A percentile compares a stretch with the other conserved stretches of the same genome.
Conservation (phyloP, 106 monocot species). For the Phalaenopsis equestris region DNA sequence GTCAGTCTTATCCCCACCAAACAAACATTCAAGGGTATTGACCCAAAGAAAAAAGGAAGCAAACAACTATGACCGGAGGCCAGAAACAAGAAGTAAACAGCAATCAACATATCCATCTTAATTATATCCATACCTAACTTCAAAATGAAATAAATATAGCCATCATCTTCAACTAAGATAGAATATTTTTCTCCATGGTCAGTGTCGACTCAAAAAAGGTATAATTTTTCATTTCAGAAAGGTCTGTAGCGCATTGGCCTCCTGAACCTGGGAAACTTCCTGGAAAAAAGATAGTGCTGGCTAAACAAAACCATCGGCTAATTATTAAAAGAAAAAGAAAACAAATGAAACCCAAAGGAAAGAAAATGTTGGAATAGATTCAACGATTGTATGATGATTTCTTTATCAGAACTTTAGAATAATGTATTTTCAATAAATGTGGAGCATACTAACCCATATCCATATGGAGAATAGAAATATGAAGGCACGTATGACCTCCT, state of each 20-base stretch:
- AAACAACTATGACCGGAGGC: too few relatives aligned
- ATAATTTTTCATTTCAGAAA: neutral
- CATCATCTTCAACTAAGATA: neutral
- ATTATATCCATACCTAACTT: neutral
- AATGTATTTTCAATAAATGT: neutral
- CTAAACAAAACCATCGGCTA: neutral
- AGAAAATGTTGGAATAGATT: too few relatives aligned
- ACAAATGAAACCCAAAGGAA: neutral
- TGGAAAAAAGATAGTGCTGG: conserved; percentile 10
- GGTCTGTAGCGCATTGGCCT: conserved; percentile 38
- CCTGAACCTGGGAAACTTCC: conserved; percentile 70
- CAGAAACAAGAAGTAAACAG: neutral
- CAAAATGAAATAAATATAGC: neutral
- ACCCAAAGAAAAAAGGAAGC: too few relatives aligned
- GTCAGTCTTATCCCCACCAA: too few relatives aligned
- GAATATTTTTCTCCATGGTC: neutral
- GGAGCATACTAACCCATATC: conserved; percentile 46
- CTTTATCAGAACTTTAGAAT: too few relatives aligned
- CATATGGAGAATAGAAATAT: conserved; percentile 59
- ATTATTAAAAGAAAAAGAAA: neutral
- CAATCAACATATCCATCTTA: neutral
- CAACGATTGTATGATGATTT: too few relatives aligned
- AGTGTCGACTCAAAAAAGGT: neutral
- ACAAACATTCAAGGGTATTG: too few relatives aligned
- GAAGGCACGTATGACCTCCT: conserved; percentile 64